Evolutionary conservation across 2,329 filamentous ascomycete species (phyloP).

Genomic region (Pezicula carpinea): DNA sequence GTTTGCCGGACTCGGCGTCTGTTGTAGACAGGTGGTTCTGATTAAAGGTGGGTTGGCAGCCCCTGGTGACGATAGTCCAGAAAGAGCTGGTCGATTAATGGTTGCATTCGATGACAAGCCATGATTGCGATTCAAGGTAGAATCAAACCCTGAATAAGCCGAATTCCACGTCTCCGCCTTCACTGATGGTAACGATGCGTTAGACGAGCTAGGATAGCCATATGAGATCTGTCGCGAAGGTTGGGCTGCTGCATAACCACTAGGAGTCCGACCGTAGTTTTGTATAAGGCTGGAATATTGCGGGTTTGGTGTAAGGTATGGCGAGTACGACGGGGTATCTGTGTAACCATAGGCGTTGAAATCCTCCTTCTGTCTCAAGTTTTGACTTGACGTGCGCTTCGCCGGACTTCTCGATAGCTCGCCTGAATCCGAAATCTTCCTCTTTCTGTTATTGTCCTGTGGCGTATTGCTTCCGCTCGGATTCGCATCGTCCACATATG

Average conservation of each 20-base stretch:
- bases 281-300: slow-evolving; percentile 31
- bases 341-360: slow-evolving; percentile 53
- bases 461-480: slow-evolving; percentile 31
- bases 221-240: slow-evolving; percentile 36
- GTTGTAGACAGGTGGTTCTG: slow-evolving; percentile 61
- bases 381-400: slow-evolving; percentile 41
- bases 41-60: slow-evolving; percentile 55
- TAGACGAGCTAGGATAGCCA: slow-evolving; percentile 37
- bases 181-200: slow-evolving; percentile 35
- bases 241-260: slow-evolving; percentile 25
- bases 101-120: slow-evolving; percentile 31
- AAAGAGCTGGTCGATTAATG: slow-evolving; percentile 14
- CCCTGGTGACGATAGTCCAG: slow-evolving; percentile 20
- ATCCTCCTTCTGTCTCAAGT: slow-evolving; percentile 41
- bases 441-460: slow-evolving; percentile 43
- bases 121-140: slow-evolving; percentile 37
- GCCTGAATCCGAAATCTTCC: slow-evolving; percentile 49
- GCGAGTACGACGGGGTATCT: slow-evolving; percentile 39
- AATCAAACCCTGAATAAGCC: slow-evolving; percentile 39
- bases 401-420: slow-evolving; percentile 40
- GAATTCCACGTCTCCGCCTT: slow-evolving; percentile 46
- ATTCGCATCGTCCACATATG: slow-evolving; percentile 45
- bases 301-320: slow-evolving; percentile 45
- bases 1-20: slow-evolving; percentile 42
- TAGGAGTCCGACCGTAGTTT: slow-evolving; percentile 34